Base-by-base conservation (phyloP, 352 stramenopile species). In the Phytophthora chlamydospora region DNA sequence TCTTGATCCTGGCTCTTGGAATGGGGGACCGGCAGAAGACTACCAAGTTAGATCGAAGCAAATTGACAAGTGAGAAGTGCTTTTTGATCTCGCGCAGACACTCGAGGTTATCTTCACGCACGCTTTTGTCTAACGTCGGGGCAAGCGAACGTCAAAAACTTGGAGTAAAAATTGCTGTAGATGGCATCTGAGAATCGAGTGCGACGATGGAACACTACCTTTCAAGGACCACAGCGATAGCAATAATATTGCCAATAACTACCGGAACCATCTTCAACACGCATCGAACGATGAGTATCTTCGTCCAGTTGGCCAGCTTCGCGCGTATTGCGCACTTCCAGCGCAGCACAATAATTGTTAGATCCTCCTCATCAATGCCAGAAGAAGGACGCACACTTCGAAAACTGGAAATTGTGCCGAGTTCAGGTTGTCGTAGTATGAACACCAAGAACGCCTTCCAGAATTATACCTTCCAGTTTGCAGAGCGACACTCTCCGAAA, bases 171-270 rank as follows among this genome's bases (percentile, higher is more conserved):
- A 46, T 42, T 42, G 17, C 2, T 4, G 9, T 2, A 10, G 16
- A n/a, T 56, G 35, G 27, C 10, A 53, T 60, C 58, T 66, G 58
- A 66, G 50, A 57, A 55, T 34, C 19, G 36, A 56, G 55, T 62
- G 42, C 14, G 44, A 49, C 45, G 13, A 62, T 56, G 34, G 48
- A 41, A 14, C 8, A 43, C 41, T 62, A 62, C 50, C 58, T 62
- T 52, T 56, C 32, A n/a, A n/a, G n/a, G n/a, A n/a, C n/a, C n/a
- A n/a, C n/a, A n/a, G 21, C 21, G 21, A 24, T 3, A 24, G 21
- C 21, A 24, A 24, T 24, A 24, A 24, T 31, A 29, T 65, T 58
- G 8, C 33, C 32, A 24, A 24, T 24, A 24, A 1, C 21, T 24
- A n/a, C n/a, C n/a, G n/a, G n/a, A n/a, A n/a, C n/a, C n/a, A n/a